Evolutionary conservation across 208 protist species (phyloP).

Genomic region (Trypanosoma platydactyli): DNA sequence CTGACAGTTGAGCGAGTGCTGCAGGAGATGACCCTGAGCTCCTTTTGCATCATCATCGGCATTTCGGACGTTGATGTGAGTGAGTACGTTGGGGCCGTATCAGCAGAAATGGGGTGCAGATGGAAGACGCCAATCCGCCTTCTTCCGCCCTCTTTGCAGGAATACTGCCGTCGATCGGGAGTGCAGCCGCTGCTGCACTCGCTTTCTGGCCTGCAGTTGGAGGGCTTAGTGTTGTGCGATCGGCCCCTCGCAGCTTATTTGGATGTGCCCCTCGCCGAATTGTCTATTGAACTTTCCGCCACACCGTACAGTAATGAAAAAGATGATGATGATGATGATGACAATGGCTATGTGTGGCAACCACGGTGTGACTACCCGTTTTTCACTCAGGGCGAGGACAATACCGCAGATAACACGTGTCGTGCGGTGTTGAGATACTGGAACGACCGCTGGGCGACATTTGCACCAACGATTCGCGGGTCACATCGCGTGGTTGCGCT

Average conservation of each 20-base stretch:
- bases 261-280: conserved; percentile 23
- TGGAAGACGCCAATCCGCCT: conserved; percentile 52
- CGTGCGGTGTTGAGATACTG: conserved; percentile 66
- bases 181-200: conserved; percentile 39
- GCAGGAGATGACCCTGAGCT: conserved; percentile 76
- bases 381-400: conserved; percentile 1
- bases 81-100: conserved; percentile 8
- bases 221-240: conserved; percentile 39
- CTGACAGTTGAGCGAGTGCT: conserved; percentile 46
- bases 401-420: conserved; percentile 16
- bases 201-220: conserved; percentile 41
- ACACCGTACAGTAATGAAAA: conserved; percentile 4
- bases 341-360: background rate
- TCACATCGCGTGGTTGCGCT: conserved; percentile 9
- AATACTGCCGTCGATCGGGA: conserved; percentile 41
- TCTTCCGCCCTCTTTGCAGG: conserved; percentile 53
- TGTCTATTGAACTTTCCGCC: conserved; percentile 19
- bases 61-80: conserved; percentile 52
- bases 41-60: conserved; percentile 80
- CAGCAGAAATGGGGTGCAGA: background rate
- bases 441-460: conserved; percentile 29
- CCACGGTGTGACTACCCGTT: background rate
- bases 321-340: background rate
- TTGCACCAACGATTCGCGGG: background rate
- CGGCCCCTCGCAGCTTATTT: conserved; percentile 28